phyloP scores from a whole-genome alignment of 176 grass and related monocot species.

The Oryza rufipogon region DNA sequence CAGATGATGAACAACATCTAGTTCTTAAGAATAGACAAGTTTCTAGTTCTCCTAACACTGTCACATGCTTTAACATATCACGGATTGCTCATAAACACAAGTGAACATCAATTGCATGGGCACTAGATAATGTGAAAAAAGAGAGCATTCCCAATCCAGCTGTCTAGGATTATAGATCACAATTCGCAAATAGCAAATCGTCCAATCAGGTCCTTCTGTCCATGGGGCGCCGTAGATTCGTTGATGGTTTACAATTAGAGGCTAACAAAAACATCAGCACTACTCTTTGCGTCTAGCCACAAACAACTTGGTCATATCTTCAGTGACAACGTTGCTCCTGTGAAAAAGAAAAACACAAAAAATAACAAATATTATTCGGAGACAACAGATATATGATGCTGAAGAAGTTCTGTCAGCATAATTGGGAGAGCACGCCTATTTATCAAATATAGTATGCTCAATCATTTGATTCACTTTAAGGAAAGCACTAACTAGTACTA shows the following conservation, averaged over 20 bases:
- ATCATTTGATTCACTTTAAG: neutral
- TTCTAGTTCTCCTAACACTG: neutral
- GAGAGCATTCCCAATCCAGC: neutral
- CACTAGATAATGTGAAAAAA: neutral
- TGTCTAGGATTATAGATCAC: neutral
- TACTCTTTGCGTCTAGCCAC: conserved; percentile 69
- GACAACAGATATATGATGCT: neutral
- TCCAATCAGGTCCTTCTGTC: neutral
- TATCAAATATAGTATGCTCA: neutral
- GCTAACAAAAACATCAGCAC: conserved; percentile 11
- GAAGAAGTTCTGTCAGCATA: neutral
- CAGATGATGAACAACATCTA: conserved; percentile 7
- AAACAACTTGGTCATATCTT: conserved; percentile 90
- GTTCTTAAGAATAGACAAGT: neutral
- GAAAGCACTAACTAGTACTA: conserved; percentile 5
- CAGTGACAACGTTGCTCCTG: conserved; percentile 98
- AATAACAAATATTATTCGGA: conserved; percentile 15
- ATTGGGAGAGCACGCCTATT: neutral
- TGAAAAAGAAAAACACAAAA: conserved; percentile 13
- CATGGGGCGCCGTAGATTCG: neutral
- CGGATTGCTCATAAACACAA: neutral
- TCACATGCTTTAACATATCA: conserved; percentile 2
- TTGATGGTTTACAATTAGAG: neutral
- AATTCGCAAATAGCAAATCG: neutral
- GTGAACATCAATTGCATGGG: neutral